Percentiles rank a stretch among this genome's conserved stretches.
These are phyloP conservation scores for Meyerozyma elateridarum DNA, from an alignment of 1,139 yeast genomes.

Conservation along the genomic window DNA sequence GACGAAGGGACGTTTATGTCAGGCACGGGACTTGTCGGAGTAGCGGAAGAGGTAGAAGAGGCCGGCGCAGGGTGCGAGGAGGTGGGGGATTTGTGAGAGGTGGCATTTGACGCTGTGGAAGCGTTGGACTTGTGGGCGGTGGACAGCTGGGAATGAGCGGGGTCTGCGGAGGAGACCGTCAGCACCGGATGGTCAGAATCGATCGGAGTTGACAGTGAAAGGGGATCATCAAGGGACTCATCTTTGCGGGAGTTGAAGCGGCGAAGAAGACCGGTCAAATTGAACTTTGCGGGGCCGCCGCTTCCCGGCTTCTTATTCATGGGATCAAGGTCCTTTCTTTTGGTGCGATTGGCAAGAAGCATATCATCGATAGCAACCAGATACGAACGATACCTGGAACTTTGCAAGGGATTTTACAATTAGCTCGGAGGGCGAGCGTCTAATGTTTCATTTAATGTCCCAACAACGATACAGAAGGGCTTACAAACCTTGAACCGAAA, in stretches of 20 bases:
- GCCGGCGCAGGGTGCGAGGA: not conserved
- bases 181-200: too few relatives aligned
- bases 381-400: too few relatives aligned
- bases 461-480: too few relatives aligned
- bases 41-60: not conserved
- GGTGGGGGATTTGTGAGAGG: not conserved
- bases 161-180: not conserved
- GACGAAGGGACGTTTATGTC: not conserved
- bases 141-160: too few relatives aligned
- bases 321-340: constrained; percentile 3
- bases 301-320: not conserved
- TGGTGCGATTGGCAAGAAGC: constrained; percentile 4
- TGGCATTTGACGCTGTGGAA: not conserved
- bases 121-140: not conserved
- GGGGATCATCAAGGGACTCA: not conserved
- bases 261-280: constrained; percentile 1
- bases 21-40: not conserved
- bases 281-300: not conserved
- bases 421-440: too few relatives aligned
- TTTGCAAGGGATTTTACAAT: too few relatives aligned
- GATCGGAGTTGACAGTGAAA: not conserved
- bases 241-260: constrained; percentile 3
- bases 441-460: too few relatives aligned
- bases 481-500: too few relatives aligned
- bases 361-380: too few relatives aligned